Conservation (phyloP, 177 flowering plant genomes). For the Tripterygium wilfordii region DNA sequence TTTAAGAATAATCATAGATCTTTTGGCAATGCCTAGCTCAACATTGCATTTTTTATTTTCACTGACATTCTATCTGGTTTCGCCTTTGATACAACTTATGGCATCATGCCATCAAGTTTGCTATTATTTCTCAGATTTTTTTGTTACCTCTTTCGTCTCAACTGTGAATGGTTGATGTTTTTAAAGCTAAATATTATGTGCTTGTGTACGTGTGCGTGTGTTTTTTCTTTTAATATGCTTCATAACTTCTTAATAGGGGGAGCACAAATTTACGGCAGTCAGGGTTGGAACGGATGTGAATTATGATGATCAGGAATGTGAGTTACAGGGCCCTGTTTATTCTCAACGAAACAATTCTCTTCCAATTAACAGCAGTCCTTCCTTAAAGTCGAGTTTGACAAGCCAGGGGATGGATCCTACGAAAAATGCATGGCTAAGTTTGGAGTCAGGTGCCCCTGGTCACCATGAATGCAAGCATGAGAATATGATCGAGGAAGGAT, state of each 20-base stretch:
- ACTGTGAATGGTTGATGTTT: too few relatives aligned
- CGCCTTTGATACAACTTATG: too few relatives aligned
- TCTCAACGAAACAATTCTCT: background rate
- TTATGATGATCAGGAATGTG: conserved; percentile 10
- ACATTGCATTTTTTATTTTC: too few relatives aligned
- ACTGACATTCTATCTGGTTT: too few relatives aligned
- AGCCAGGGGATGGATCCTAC: conserved; percentile 17
- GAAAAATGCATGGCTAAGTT: conserved; percentile 23
- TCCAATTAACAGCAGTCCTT: conserved; percentile 5
- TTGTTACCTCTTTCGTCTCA: too few relatives aligned
- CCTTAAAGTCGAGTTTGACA: conserved; percentile 16
- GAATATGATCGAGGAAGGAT: conserved; percentile 4
- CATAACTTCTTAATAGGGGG: conserved; percentile 13
- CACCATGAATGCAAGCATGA: conserved; percentile 12
- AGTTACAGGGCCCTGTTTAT: background rate
- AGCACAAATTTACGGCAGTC: conserved; percentile 2
- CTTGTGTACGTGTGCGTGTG: too few relatives aligned
- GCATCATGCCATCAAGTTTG: too few relatives aligned
- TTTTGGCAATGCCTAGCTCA: too few relatives aligned
- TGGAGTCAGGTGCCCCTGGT: conserved; percentile 18
- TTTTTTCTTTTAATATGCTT: background rate
- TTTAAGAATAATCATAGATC: too few relatives aligned
- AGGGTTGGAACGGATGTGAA: conserved; percentile 9
- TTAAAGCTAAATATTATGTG: too few relatives aligned
- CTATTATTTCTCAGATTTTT: too few relatives aligned